Evolutionary conservation across 1,139 yeast genomes (phyloP).

Genomic region (Debaryomyces sp.): DNA sequence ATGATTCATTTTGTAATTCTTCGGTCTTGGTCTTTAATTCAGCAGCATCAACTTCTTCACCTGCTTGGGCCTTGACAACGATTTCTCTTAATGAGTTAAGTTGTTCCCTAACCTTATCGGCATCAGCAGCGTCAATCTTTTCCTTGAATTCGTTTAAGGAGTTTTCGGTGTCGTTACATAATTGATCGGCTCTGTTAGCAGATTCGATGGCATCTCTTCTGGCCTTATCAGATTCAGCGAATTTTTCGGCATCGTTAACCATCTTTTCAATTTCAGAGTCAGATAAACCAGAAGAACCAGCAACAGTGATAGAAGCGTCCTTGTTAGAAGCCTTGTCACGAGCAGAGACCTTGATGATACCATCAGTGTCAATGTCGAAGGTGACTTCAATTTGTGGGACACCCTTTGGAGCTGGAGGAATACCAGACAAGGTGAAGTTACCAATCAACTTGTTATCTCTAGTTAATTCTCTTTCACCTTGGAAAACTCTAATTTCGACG

Average conservation of each 20-base stretch:
- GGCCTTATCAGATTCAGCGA: slow-evolving; percentile 94
- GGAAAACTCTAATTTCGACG: slow-evolving; percentile 95
- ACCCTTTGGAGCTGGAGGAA: slow-evolving; percentile 97
- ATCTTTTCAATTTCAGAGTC: slow-evolving; percentile 97
- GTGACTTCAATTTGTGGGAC: slow-evolving; percentile 96
- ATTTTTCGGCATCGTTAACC: slow-evolving; percentile 98
- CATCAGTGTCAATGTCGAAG: slow-evolving; percentile 94
- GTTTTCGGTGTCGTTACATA: slow-evolving; percentile 94
- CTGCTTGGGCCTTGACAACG: slow-evolving; percentile 92
- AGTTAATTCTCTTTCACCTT: slow-evolving; percentile 96
- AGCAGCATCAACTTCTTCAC: slow-evolving; percentile 81
- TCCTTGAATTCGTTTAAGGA: slow-evolving; percentile 94
- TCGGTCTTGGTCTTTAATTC: slow-evolving; percentile 92
- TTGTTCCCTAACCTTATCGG: slow-evolving; percentile 81
- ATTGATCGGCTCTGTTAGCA: slow-evolving; percentile 97
- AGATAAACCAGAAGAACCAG: slow-evolving; percentile 96
- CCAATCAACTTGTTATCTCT: slow-evolving; percentile 96
- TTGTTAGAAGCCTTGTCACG: slow-evolving; percentile 98
- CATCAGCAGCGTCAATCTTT: slow-evolving; percentile 84
- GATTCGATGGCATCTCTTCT: slow-evolving; percentile 91
- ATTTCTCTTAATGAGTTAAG: slow-evolving; percentile 83
- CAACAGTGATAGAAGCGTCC: slow-evolving; percentile 98
- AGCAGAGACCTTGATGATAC: slow-evolving; percentile 98
- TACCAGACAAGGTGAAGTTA: slow-evolving; percentile 88
- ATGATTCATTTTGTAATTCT: slow-evolving; percentile 88